Conservation (phyloP, 164 flowering plant species). For the Brasenia schreberi region DNA sequence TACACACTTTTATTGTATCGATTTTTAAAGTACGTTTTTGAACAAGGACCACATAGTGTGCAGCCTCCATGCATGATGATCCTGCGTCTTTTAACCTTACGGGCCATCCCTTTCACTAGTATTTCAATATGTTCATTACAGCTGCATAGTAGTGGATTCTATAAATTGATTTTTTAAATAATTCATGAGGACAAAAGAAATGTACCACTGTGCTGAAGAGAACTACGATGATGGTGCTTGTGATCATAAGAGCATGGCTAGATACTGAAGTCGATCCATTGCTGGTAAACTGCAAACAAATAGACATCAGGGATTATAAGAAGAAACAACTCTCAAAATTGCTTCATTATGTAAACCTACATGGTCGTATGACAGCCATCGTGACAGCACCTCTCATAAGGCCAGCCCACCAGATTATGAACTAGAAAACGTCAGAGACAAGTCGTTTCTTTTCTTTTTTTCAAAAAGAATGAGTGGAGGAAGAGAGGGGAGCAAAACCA, state of each 20-base stretch:
- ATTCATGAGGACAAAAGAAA: not conserved
- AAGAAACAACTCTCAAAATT: not conserved
- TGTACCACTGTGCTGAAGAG: conserved; percentile 63
- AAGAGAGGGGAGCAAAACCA: too few relatives aligned
- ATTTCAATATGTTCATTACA: not conserved
- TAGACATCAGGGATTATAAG: not conserved
- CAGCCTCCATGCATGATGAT: not conserved
- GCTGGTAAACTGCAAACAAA: conserved; percentile 30
- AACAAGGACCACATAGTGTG: too few relatives aligned
- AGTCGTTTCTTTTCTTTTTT: too few relatives aligned
- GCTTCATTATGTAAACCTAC: conserved; percentile 13
- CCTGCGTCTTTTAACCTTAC: not conserved
- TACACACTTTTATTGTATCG: not conserved
- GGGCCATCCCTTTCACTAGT: not conserved
- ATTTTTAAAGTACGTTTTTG: not conserved
- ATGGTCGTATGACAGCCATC: conserved; percentile 55
- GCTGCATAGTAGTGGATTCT: not conserved
- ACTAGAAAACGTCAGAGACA: conserved; percentile 33
- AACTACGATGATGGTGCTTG: conserved; percentile 53
- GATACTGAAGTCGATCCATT: conserved; percentile 10
- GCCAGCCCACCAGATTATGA: conserved; percentile 81
- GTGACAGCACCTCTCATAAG: conserved; percentile 83
- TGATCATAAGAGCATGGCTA: conserved; percentile 40
- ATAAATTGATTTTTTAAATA: not conserved
- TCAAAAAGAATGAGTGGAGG: too few relatives aligned